These are phyloP conservation scores for Intubia oerlemansii DNA, from an alignment of 2,329 filamentous ascomycete genomes.

Conservation along the genomic window DNA sequence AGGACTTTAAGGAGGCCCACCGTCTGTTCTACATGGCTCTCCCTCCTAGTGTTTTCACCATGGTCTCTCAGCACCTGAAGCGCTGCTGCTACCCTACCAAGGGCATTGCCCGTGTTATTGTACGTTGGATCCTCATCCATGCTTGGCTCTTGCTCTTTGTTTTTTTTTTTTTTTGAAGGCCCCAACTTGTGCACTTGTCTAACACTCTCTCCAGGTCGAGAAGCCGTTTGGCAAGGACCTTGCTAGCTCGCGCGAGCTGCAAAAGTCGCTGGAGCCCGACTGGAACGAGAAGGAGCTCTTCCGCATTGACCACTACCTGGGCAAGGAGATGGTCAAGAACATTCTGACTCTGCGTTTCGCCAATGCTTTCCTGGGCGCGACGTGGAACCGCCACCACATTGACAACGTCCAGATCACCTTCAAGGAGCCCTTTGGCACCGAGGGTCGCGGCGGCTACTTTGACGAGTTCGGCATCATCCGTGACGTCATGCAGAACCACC, in stretches of 20 bases:
- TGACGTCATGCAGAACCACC: slow-evolving; percentile 99
- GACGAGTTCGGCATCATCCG: slow-evolving; percentile 99
- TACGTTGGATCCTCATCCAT: slow-evolving; percentile 23
- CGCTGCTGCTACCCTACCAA: slow-evolving; percentile 85
- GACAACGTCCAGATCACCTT: slow-evolving; percentile 98
- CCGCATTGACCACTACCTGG: slow-evolving; percentile 97
- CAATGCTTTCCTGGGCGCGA: slow-evolving; percentile 95
- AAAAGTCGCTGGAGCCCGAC: slow-evolving; percentile 85
- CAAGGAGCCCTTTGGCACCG: slow-evolving; percentile 97
- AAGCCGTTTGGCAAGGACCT: slow-evolving; percentile 99
- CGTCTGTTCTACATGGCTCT: slow-evolving; percentile 98
- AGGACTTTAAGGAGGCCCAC: slow-evolving; percentile 63
- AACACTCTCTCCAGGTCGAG: slow-evolving; percentile 45
- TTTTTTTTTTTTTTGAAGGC: not conserved
- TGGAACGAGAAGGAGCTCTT: slow-evolving; percentile 99
- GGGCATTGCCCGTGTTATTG: slow-evolving; percentile 85
- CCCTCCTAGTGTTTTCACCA: slow-evolving; percentile 92
- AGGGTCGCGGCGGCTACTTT: slow-evolving; percentile 95
- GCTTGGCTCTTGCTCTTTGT: not conserved
- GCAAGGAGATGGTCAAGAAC: slow-evolving; percentile 99
- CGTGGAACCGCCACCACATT: slow-evolving; percentile 98
- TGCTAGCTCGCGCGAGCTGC: slow-evolving; percentile 77
- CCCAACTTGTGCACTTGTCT: not conserved
- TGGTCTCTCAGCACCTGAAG: slow-evolving; percentile 93
- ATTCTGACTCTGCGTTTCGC: slow-evolving; percentile 94